These are phyloP conservation scores for Colletotrichum graminicola DNA, from an alignment of 2,329 filamentous ascomycete species.

Conservation along the genomic window DNA sequence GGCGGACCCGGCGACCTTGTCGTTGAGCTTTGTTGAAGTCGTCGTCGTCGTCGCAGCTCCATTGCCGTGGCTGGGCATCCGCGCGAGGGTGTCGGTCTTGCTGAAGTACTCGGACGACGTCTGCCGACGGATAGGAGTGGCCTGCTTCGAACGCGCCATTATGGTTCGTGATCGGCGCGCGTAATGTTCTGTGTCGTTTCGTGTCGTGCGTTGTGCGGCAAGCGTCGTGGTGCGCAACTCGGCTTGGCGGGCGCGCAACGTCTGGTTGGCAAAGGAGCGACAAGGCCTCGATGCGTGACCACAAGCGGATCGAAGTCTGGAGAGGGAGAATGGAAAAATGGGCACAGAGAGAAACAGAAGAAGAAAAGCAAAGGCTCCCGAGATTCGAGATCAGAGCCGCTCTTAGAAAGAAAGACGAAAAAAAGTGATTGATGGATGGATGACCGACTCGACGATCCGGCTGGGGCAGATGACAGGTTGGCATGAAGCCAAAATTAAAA, in stretches of 20 bases:
- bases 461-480: constrained; percentile 43
- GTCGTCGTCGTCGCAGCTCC: constrained; percentile 34
- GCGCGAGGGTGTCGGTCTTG: constrained; percentile 54
- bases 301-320: neutral
- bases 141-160: constrained; percentile 82
- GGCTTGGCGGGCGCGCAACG: neutral
- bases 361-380: neutral
- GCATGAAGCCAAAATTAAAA: constrained; percentile 45
- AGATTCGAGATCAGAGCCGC: neutral
- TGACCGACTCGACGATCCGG: constrained; percentile 4
- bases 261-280: neutral
- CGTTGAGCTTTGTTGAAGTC: constrained; percentile 45
- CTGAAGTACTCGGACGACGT: constrained; percentile 75
- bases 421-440: constrained; percentile 5
- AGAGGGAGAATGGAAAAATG: neutral
- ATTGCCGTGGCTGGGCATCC: constrained; percentile 51
- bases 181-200: neutral
- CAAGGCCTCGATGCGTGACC: neutral
- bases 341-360: neutral
- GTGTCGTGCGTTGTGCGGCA: neutral
- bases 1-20: constrained; percentile 46
- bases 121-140: constrained; percentile 72
- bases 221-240: neutral
- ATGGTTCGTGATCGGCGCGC: neutral
- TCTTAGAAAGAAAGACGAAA: neutral